Percentiles rank a stretch among this genome's conserved stretches.
Evolutionary conservation across 495 filamentous ascomycete genomes (phyloP).

Genomic region (Annulohypoxylon nitens): DNA sequence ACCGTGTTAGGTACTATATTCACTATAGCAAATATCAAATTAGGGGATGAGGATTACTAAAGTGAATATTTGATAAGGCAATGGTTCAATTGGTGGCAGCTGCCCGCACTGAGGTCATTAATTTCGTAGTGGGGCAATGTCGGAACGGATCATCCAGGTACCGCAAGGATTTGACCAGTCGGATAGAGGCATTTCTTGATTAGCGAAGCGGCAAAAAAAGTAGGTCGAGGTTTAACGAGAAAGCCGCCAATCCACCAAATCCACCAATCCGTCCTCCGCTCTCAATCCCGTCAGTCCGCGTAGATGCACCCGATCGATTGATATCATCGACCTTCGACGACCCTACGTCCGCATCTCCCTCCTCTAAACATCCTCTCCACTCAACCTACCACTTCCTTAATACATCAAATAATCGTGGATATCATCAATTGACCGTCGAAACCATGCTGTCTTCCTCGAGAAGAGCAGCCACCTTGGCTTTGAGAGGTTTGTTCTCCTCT

Average conservation of each 20-base stretch:
- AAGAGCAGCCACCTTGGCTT: constrained; percentile 74
- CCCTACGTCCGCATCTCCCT: neutral
- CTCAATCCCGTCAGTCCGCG: constrained; percentile 37
- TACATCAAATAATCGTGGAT: constrained; percentile 16
- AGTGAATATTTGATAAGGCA: constrained; percentile 1
- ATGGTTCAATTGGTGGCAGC: constrained; percentile 22
- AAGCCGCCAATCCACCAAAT: too few species aligned
- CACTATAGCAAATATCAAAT: neutral
- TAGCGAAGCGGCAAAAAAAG: constrained; percentile 52
- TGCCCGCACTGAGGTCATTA: constrained; percentile 10
- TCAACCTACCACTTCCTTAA: constrained; percentile 32
- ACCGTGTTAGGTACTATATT: neutral
- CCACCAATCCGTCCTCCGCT: neutral
- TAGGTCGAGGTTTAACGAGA: constrained; percentile 41
- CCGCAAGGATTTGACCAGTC: constrained; percentile 35
- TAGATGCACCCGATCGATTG: constrained; percentile 43
- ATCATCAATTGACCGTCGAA: constrained; percentile 17
- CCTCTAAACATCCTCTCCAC: constrained; percentile 44
- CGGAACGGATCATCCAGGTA: constrained; percentile 14
- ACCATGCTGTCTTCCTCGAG: constrained; percentile 75
- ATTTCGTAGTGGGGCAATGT: constrained; percentile 13
- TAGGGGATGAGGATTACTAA: neutral
- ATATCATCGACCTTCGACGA: constrained; percentile 29
- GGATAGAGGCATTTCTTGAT: constrained; percentile 48
- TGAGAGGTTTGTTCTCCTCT: constrained; percentile 71